Evolutionary conservation across 106 monocot genomes (phyloP).

Genomic region (Gastrodia elata): DNA sequence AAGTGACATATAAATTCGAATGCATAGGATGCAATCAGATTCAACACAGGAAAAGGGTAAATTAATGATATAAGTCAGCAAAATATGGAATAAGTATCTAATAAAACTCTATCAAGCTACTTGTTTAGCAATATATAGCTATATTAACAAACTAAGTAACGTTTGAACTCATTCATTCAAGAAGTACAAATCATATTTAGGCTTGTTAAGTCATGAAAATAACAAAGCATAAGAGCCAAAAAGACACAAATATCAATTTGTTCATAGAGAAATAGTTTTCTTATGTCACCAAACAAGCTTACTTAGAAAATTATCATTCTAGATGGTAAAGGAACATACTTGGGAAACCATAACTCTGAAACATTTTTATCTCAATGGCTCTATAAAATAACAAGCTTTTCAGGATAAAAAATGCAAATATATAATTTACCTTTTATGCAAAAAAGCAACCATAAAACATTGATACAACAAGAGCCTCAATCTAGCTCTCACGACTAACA

Average conservation of each 20-base stretch:
- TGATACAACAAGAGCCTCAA: not conserved
- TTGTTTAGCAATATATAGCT: not conserved
- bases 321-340: not conserved
- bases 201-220: no score
- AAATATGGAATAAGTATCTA: not conserved
- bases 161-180: no score
- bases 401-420: not conserved
- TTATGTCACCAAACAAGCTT: no score
- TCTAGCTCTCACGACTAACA: not conserved
- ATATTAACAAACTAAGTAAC: no score
- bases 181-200: no score
- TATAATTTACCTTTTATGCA: not conserved
- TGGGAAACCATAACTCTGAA: not conserved
- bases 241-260: not conserved
- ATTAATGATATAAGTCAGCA: not conserved
- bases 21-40: not conserved
- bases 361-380: not conserved
- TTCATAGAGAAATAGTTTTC: no score
- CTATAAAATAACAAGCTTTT: not conserved
- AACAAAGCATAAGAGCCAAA: no score
- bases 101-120: not conserved
- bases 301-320: not conserved
- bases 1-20: not conserved
- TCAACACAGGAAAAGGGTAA: not conserved
- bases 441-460: not conserved